phyloP scores from a whole-genome alignment of 352 stramenopile species.

The Phytophthora pseudosyringae region DNA sequence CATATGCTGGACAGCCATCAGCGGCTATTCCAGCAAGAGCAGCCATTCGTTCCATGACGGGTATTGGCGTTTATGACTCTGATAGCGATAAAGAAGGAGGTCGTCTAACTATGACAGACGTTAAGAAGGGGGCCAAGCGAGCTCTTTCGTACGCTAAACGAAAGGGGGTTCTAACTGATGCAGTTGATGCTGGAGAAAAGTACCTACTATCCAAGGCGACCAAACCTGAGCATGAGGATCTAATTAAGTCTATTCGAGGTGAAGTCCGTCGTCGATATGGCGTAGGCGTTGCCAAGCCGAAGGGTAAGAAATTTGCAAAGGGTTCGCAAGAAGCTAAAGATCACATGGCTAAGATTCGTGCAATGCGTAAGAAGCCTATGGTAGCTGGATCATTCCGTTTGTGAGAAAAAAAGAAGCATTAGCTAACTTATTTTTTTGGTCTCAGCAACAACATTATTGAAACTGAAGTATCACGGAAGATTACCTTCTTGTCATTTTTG shows the following conservation, averaged over 20 bases:
- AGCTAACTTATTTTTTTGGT: not conserved
- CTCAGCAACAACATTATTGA: conserved; percentile 18
- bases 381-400: too few species aligned
- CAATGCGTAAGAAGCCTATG: not conserved
- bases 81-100: conserved; percentile 2
- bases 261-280: not conserved
- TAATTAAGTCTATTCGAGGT: too few species aligned
- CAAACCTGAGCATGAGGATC: too few species aligned
- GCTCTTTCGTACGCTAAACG: conserved; percentile 15
- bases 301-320: conserved; percentile 2
- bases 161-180: conserved; percentile 11
- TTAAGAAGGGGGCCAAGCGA: conserved; percentile 9
- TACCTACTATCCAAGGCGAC: too few species aligned
- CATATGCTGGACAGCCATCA: too few species aligned
- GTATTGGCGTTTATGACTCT: not conserved
- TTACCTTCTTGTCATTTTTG: too few species aligned
- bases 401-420: conserved; percentile 5
- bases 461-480: too few species aligned
- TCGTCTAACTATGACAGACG: not conserved
- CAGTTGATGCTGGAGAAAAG: conserved; percentile 4
- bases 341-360: conserved; percentile 8
- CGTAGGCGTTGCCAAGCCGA: not conserved
- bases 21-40: conserved; percentile 5
- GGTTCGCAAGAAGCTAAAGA: conserved; percentile 4
- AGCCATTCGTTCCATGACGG: not conserved